Evolutionary conservation across 2,329 filamentous ascomycete species (phyloP), one percentile per base, ranked within the genome.

Genomic region (Amauroascus niger): DNA sequence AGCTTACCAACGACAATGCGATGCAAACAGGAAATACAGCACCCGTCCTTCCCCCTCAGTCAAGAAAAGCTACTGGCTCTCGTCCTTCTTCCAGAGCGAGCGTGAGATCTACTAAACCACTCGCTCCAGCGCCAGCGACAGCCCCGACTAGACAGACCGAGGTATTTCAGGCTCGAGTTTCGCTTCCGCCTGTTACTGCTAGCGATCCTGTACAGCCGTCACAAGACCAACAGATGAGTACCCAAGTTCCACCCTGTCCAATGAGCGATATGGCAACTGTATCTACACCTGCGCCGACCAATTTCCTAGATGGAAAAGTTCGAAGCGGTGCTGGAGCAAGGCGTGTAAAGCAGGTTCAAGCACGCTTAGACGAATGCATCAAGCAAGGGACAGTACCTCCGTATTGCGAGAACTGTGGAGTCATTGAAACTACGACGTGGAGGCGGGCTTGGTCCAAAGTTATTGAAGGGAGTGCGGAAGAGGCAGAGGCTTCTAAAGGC

Each of bases 351-450:
- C 72, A 77, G 53, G 80, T 83, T 47, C 74, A 79, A 58, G 74
- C 78, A 22, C 75, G 75, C 48, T 66, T 83, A 20, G 72, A 79
- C 40, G 67, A 72, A 53, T 76, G 78, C 20, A 83, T 97, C 52
- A 77, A 78, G n/a, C 81, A 82, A 52, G 93, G 93, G 4, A 80
- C 89, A 59, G 85, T 90, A 76, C 93, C 93, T 0, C 84, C 86
- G 0, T 97, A 84, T 64, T 98, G 93, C 67, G 81, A 81, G 58
- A 95, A 97, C 63, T 98, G 93, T 63, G 93, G 93, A 5, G 87
- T 89, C 6, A 95, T 98, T 54, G 87, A 97, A 63, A 98, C 93
- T 0, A 88, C 91, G 0, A 96, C 91, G 0, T 98, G 93, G 93
- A 83, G 93, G 56, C 93, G 91, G 64, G 88, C 93, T 11, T 96